Evolutionary conservation across 1,139 yeast species (phyloP).

Genomic region (Blastobotrys proliferans): DNA sequence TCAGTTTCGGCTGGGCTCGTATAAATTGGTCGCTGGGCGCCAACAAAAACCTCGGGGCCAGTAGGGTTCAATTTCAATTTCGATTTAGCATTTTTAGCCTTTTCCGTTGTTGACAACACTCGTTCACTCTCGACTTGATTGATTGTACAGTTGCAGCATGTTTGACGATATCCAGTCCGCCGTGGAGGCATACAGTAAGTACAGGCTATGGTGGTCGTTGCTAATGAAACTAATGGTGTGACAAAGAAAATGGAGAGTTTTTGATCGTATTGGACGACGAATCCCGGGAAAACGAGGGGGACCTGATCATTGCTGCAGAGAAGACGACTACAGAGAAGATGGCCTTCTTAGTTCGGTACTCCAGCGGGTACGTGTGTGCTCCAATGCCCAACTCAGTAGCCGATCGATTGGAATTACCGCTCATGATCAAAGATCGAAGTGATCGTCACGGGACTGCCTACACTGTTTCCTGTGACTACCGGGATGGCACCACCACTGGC

Average conservation of each 20-base stretch:
- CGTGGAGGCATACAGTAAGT: conserved; percentile 60
- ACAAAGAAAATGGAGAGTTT: conserved; percentile 70
- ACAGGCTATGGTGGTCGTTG: not conserved
- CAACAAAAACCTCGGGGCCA: too few relatives aligned
- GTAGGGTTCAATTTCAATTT: too few relatives aligned
- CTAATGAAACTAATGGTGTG: not conserved
- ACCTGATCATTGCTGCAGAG: conserved; percentile 87
- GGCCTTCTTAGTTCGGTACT: conserved; percentile 88
- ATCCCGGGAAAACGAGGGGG: conserved; percentile 96
- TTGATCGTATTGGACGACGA: conserved; percentile 95
- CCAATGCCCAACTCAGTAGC: conserved; percentile 80
- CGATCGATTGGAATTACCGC: conserved; percentile 71
- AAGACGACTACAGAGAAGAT: conserved; percentile 74
- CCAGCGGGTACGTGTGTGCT: conserved; percentile 89
- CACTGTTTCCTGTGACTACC: conserved; percentile 85
- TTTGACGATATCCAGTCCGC: conserved; percentile 70
- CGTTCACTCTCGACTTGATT: too few relatives aligned
- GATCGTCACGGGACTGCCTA: conserved; percentile 98
- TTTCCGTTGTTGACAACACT: too few relatives aligned
- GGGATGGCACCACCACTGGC: conserved; percentile 89
- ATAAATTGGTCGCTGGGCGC: too few relatives aligned
- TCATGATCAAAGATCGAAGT: conserved; percentile 52
- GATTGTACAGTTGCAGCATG: too few relatives aligned
- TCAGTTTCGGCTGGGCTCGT: too few relatives aligned
- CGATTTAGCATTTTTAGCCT: too few relatives aligned